Percentiles rank a stretch among this genome's conserved stretches.
Evolutionary conservation across 768 basidiomycete species (phyloP).

Genomic region (Cubamyces lactineus): DNA sequence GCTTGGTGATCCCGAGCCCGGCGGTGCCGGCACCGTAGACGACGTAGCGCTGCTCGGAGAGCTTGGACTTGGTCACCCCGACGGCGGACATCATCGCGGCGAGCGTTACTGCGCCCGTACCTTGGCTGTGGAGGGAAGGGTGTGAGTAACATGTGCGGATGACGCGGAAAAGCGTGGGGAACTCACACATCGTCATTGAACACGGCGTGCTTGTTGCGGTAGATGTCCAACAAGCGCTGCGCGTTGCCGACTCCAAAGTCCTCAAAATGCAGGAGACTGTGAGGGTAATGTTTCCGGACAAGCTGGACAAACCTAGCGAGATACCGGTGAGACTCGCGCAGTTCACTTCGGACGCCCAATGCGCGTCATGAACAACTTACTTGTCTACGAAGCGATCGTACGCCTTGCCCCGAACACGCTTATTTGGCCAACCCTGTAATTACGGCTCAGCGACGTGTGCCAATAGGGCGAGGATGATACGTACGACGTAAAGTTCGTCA

Average conservation of each 20-base stretch:
- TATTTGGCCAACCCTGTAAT: conserved; percentile 69
- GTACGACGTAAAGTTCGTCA: conserved; percentile 68
- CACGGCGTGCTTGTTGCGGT: conserved; percentile 62
- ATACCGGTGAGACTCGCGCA: neutral
- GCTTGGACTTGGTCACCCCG: conserved; percentile 61
- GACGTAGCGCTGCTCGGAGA: conserved; percentile 76
- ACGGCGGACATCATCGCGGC: conserved; percentile 70
- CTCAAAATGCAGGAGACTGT: conserved; percentile 78
- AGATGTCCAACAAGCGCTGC: conserved; percentile 63
- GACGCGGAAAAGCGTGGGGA: neutral
- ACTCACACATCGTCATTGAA: conserved; percentile 87
- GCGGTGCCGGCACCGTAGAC: conserved; percentile 84
- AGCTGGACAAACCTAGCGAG: conserved; percentile 68
- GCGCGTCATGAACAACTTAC: conserved; percentile 37
- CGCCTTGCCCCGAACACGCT: conserved; percentile 68
- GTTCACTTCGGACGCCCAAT: no score
- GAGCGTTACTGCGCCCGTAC: conserved; percentile 76
- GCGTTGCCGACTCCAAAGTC: conserved; percentile 85
- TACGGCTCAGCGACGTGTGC: neutral
- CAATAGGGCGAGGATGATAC: neutral
- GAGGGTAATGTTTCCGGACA: conserved; percentile 70
- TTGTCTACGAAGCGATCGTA: conserved; percentile 83
- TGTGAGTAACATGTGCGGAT: neutral
- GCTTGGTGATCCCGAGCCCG: conserved; percentile 77
- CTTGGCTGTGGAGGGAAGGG: conserved; percentile 50